These are phyloP conservation scores for Debaryomyces nepalensis DNA, from an alignment of 1,139 yeast genomes.

Conservation along the genomic window DNA sequence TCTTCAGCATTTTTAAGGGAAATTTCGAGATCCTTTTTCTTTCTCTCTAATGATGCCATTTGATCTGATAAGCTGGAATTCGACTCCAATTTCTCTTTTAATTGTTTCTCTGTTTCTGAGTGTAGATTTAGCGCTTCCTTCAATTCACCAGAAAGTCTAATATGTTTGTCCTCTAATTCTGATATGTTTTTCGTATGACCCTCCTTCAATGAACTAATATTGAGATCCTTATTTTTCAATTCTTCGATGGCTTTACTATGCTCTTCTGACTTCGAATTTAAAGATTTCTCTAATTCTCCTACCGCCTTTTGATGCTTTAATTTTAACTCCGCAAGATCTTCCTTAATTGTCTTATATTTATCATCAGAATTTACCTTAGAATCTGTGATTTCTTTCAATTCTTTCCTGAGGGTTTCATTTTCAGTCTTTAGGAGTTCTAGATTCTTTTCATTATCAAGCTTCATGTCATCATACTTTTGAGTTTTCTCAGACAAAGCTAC, in stretches of 20 bases:
- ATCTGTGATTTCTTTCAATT: constrained; percentile 13
- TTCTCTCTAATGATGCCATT: constrained; percentile 9
- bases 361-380: constrained; percentile 1
- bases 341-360: constrained; percentile 12
- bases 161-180: constrained; percentile 11
- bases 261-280: constrained; percentile 14
- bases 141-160: constrained; percentile 12
- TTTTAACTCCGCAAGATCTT: constrained; percentile 14
- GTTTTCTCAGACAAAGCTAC: constrained; percentile 9
- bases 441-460: constrained; percentile 9
- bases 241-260: constrained; percentile 12
- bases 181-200: constrained; percentile 12
- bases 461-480: constrained; percentile 5
- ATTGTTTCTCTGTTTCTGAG: constrained; percentile 6
- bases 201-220: constrained; percentile 13
- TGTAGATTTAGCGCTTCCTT: constrained; percentile 6
- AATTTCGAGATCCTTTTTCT: constrained; percentile 9
- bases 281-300: constrained; percentile 16
- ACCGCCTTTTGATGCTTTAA: constrained; percentile 7
- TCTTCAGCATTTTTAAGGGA: constrained; percentile 6
- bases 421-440: constrained; percentile 11
- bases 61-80: neutral
- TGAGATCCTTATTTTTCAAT: constrained; percentile 12
- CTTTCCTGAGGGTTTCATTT: constrained; percentile 15
- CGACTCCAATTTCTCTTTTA: constrained; percentile 4